phyloP scores from a whole-genome alignment of 164 flowering plant species.

The grape (Vitis vinifera) region DNA sequence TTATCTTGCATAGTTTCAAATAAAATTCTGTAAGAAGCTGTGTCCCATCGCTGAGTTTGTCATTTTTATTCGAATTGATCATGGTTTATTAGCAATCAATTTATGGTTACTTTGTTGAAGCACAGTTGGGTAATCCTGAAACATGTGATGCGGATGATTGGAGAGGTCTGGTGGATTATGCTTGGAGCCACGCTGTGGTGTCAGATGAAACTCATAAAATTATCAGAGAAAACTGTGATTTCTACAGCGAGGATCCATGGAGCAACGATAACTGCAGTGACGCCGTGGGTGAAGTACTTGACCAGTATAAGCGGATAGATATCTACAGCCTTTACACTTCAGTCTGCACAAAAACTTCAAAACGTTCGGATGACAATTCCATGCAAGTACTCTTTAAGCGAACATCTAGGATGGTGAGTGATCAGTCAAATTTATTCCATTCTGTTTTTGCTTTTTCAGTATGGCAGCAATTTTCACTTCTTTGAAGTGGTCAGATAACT shows the following conservation, averaged over 20 bases:
- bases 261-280: slow-evolving; percentile 42
- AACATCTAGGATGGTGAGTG: slow-evolving; percentile 59
- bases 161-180: slow-evolving; percentile 83
- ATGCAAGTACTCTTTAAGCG: slow-evolving; percentile 30
- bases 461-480: no score
- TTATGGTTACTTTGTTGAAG: not conserved
- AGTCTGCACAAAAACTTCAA: slow-evolving; percentile 41
- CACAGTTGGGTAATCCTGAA: slow-evolving; percentile 90
- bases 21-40: no score
- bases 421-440: not conserved
- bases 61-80: no score
- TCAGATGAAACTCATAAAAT: slow-evolving; percentile 81
- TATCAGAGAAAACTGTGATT: slow-evolving; percentile 59
- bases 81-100: not conserved
- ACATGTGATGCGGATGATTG: slow-evolving; percentile 73
- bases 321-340: slow-evolving; percentile 91
- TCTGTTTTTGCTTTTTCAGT: no score
- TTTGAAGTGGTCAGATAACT: no score
- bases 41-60: no score
- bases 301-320: slow-evolving; percentile 75
- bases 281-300: slow-evolving; percentile 61
- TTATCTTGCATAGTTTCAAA: no score
- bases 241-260: slow-evolving; percentile 64
- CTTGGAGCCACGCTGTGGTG: slow-evolving; percentile 96
- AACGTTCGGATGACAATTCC: slow-evolving; percentile 24